Base-by-base conservation (phyloP, 2,329 filamentous ascomycete genomes). In the Aspergillus alliaceus region DNA sequence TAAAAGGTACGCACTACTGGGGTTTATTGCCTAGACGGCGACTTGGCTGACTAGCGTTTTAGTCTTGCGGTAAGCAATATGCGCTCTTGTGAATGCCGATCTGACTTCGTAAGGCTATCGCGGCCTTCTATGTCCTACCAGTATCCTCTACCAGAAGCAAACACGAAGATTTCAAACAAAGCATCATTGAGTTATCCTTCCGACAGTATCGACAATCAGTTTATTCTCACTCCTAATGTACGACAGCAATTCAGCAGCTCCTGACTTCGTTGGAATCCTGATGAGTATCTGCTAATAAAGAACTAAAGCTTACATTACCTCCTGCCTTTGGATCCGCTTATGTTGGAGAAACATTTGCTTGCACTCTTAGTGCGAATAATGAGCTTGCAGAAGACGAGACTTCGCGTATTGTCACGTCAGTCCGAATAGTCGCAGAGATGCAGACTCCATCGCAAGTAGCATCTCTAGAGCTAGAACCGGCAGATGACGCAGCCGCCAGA, bases 341-440 rank as follows among this genome's bases (percentile, higher is more conserved):
- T 73, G 93, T 98, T 20, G 95, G 95, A 66, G 93, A 98, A 78
- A 91, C 89, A 0, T 98, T 99, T 76, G 88, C 89, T 62, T 99
- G 95, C 76, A 96, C 93, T 1, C 82, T 98, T 22, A 96, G 93
- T 77, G 93, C 90, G n/a, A 97, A 96, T 79, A 93, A 97, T 72
- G 93, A 98, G 69, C 75, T 87, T 1, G 66, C 72, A 20, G 63
- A 74, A 7, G 69, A 73, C 25, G 70, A 75, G 8, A 68, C 70
- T 6, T 69, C 72, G 3, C 75, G 77, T 59, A 77, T 77, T 46
- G 86, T 96, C 39, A 88, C 86, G 60, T 90, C 90, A 56, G 89
- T 97, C 52, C 85, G 86, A 54, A 91, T 98, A 66, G 85, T 90
- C 55, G 95, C 93, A 0, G 93, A 97, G 76, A 96, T 99, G 88